Evolutionary conservation across 2,329 filamentous ascomycete genomes (phyloP), one percentile per base, ranked within the genome.

Genomic region (Penicillium sp.): DNA sequence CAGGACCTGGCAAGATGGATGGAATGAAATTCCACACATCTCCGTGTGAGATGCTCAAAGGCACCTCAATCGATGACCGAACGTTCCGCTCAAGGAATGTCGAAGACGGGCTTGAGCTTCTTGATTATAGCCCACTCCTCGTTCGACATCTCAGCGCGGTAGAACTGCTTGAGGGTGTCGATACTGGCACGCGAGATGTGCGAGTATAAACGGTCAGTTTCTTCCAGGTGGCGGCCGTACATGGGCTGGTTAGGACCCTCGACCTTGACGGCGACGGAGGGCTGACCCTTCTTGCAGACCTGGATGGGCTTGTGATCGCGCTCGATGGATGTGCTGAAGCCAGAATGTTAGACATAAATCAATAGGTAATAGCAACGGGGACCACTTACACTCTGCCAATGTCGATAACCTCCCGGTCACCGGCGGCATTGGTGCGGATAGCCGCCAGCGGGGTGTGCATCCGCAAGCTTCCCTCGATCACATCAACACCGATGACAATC

Each of bases 231-330:
- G 53, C 93, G 87, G 50, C 93, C 93, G 68, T 98, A 98, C 51
- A 87, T 82, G 13, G 93, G 95, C 76, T 98, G 93, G 69, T 92
- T 89, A 50, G 85, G 75, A 46, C 90, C 92, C 75, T 98, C 95
- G 64, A 98, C 95, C 80, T 98, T 98, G 77, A 98, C 80, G 18
- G 93, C 93, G 8, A 98, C 95, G 1, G 90, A 95, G n/a, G 95
- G 93, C 67, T 95, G 88, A 45, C 92, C 92, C 75, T 90, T 92
- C 74, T 98, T 98, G 78, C 89, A 95, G 50, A 95, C 80, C 8
- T 80, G 81, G 59, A 98, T 86, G 57, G 93, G 84, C 77, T 98
- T 98, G 81, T 98, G 93, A 61, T 98, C 95, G 68, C 95, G 86
- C 73, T 98, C 92, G 66, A 98, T 98, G 1, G 87, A 91, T 48